Percentiles rank a stretch among this genome's conserved stretches.
Evolutionary conservation across 257 asterid genomes (phyloP).

Genomic region (Cordia subcordata): DNA sequence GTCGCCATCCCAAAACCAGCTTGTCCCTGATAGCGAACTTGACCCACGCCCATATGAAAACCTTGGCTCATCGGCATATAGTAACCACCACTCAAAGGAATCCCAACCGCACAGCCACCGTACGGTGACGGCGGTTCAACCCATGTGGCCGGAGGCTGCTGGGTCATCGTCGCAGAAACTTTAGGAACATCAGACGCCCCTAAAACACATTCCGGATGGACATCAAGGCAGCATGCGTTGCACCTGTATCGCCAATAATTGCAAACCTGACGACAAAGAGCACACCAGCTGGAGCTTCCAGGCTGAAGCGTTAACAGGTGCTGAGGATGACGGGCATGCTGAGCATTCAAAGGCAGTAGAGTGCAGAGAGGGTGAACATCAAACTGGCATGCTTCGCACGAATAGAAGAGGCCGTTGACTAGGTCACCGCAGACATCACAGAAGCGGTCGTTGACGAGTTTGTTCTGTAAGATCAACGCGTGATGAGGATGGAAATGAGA

Average conservation of each 20-base stretch:
- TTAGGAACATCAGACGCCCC: background rate
- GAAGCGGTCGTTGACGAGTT: background rate
- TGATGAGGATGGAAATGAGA: conserved; percentile 26
- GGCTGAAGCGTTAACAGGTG: conserved; percentile 3
- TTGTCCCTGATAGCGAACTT: too few species aligned
- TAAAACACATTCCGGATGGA: conserved; percentile 19
- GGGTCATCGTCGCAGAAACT: background rate
- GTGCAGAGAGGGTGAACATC: conserved; percentile 27
- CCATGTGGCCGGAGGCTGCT: background rate
- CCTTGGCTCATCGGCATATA: background rate
- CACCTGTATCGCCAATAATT: conserved; percentile 25
- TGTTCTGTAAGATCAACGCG: conserved; percentile 7
- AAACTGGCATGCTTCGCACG: conserved; percentile 21
- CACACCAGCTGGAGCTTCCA: background rate
- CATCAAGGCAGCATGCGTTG: conserved; percentile 12
- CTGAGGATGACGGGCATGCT: conserved; percentile 12
- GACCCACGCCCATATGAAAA: too few species aligned
- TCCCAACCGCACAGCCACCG: conserved; percentile 1
- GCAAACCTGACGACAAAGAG: background rate
- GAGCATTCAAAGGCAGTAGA: conserved; percentile 10
- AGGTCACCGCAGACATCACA: conserved; percentile 18
- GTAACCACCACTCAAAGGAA: conserved; percentile 1
- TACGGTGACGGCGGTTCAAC: background rate
- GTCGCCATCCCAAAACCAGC: too few species aligned
- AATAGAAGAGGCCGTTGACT: conserved; percentile 25